A percentile compares a stretch with the other conserved stretches of the same genome.
These are phyloP conservation scores for Dissophora globulifera DNA, from an alignment of 192 early-diverging fungal species.

Conservation along the genomic window DNA sequence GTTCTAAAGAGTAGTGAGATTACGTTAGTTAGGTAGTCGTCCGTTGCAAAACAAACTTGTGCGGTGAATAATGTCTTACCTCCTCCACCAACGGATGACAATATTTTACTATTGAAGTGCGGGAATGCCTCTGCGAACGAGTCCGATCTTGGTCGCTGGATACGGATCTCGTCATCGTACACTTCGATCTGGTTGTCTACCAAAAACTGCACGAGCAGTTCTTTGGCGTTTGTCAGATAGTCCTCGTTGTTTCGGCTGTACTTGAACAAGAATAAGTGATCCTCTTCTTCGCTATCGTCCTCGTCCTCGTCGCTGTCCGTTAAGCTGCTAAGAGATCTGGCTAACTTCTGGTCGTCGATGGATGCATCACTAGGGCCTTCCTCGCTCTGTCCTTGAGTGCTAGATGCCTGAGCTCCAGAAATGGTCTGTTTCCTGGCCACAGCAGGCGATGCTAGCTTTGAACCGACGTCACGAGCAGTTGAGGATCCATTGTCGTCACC, in stretches of 20 bases:
- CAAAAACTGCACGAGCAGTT: conserved; percentile 45
- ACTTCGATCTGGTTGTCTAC: conserved; percentile 48
- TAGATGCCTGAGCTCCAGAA: too few species aligned
- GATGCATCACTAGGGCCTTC: neutral
- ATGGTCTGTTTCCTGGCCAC: neutral
- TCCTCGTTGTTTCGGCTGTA: conserved; percentile 54
- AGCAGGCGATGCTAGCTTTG: neutral
- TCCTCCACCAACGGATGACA: conserved; percentile 61
- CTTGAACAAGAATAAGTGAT: conserved; percentile 49
- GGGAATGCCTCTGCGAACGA: conserved; percentile 75
- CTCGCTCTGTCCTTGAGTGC: neutral
- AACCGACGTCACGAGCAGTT: neutral
- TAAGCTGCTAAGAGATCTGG: conserved; percentile 42
- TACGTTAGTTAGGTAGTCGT: too few species aligned
- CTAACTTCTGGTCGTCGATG: conserved; percentile 16
- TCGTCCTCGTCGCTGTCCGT: conserved; percentile 39
- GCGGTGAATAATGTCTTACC: conserved; percentile 4
- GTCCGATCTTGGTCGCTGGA: conserved; percentile 56
- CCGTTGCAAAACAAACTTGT: too few species aligned
- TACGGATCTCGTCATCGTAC: conserved; percentile 49
- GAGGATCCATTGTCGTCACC: neutral
- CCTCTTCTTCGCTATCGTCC: conserved; percentile 39
- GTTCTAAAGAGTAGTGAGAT: neutral
- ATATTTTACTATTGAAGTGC: conserved; percentile 76
- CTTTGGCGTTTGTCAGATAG: conserved; percentile 43